phyloP scores from a whole-genome alignment of 169 alveolate species.

The Eimeria necatrix region DNA sequence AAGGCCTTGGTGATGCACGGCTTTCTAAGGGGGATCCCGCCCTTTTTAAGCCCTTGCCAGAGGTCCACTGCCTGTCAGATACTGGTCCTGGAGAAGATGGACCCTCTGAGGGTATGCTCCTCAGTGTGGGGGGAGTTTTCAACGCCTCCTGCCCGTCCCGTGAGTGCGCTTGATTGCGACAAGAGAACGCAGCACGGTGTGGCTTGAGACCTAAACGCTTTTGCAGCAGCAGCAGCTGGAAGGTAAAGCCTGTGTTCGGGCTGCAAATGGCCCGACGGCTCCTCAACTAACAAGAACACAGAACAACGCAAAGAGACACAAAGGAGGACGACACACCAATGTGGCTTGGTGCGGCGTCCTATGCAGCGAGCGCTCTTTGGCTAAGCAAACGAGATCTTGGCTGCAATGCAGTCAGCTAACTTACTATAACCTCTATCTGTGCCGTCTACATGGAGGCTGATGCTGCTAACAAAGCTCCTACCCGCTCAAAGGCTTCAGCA shows the following conservation, averaged over 20 bases:
- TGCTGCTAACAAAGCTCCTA: constrained; percentile 23
- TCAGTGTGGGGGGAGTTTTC: background rate
- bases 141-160: background rate
- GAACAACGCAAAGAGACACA: background rate
- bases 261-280: constrained; percentile 62
- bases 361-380: too few species aligned
- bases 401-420: too few species aligned
- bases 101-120: background rate
- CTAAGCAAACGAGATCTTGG: too few species aligned
- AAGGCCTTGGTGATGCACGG: background rate
- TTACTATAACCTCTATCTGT: too few species aligned
- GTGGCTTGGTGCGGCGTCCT: too few species aligned
- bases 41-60: constrained; percentile 44
- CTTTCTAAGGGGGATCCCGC: constrained; percentile 14
- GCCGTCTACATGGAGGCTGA: background rate
- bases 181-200: background rate
- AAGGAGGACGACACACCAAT: background rate
- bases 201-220: constrained; percentile 61
- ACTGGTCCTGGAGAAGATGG: constrained; percentile 16
- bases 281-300: constrained; percentile 57
- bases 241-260: constrained; percentile 80
- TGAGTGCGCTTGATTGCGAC: background rate
- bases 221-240: constrained; percentile 65
- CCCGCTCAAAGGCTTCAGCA: constrained; percentile 70
- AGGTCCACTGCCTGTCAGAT: background rate